These are phyloP conservation scores for Alternaria atra DNA, from an alignment of 2,329 filamentous ascomycete genomes.

Conservation along the genomic window DNA sequence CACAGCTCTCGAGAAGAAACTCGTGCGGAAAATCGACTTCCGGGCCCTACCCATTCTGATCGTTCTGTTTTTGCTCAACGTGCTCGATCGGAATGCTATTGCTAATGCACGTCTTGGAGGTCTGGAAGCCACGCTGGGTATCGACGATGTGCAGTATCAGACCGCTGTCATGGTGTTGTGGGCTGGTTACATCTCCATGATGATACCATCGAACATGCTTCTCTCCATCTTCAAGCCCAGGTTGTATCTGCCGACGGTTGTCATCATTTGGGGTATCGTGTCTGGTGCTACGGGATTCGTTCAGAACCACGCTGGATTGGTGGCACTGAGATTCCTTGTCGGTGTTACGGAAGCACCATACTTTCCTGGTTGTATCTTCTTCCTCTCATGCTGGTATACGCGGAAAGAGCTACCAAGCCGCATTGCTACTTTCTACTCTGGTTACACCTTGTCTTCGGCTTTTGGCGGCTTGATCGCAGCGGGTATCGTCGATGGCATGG, in stretches of 20 bases:
- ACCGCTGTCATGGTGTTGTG: constrained; percentile 62
- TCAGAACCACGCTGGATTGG: constrained; percentile 53
- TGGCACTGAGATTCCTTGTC: constrained; percentile 55
- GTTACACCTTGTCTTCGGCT: constrained; percentile 62
- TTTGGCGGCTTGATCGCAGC: constrained; percentile 67
- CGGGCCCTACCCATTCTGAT: constrained; percentile 41
- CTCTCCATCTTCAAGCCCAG: constrained; percentile 64
- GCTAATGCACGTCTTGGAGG: constrained; percentile 40
- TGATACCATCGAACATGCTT: constrained; percentile 68
- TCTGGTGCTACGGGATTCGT: constrained; percentile 60
- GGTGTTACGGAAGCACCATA: constrained; percentile 36
- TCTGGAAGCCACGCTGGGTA: constrained; percentile 19
- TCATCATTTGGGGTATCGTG: constrained; percentile 55
- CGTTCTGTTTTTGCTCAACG: constrained; percentile 41
- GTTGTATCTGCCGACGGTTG: constrained; percentile 61
- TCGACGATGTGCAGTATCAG: constrained; percentile 32
- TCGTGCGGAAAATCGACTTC: constrained; percentile 41
- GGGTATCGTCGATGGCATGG: constrained; percentile 47
- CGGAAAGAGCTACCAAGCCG: constrained; percentile 59
- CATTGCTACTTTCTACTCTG: constrained; percentile 64
- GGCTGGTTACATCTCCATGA: constrained; percentile 67
- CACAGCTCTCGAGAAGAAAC: constrained; percentile 37
- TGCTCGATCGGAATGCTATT: constrained; percentile 44
- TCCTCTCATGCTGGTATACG: constrained; percentile 37
- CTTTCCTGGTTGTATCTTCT: constrained; percentile 31